Evolutionary conservation across 106 monocot species (phyloP).

Genomic region (Narthecium ossifragum): DNA sequence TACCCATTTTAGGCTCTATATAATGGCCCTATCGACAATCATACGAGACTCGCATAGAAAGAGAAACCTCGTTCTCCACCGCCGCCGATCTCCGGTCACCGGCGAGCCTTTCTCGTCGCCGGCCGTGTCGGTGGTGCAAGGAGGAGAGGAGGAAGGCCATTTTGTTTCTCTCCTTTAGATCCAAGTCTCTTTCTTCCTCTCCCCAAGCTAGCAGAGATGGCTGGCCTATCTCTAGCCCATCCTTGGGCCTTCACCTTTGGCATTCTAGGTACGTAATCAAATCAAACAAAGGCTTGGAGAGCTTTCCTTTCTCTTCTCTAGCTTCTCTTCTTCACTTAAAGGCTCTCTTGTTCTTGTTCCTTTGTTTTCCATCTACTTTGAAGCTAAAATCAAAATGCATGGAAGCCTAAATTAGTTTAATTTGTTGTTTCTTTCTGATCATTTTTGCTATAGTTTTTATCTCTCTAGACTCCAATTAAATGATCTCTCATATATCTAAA

Average conservation of each 20-base stretch:
- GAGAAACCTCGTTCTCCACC: too few relatives aligned
- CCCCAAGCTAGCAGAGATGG: background rate
- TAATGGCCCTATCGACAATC: too few relatives aligned
- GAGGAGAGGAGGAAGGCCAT: background rate
- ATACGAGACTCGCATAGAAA: too few relatives aligned
- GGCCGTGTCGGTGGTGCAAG: background rate
- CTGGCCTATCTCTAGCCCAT: conserved; percentile 7
- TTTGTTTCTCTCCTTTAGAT: background rate
- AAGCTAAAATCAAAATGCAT: too few relatives aligned
- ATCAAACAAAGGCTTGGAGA: background rate
- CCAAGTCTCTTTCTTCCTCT: background rate
- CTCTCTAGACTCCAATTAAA: too few relatives aligned
- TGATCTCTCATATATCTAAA: too few relatives aligned
- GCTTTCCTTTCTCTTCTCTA: background rate
- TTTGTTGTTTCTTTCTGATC: too few relatives aligned
- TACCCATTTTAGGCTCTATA: too few relatives aligned
- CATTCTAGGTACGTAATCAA: conserved; percentile 6
- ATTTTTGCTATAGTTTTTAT: too few relatives aligned
- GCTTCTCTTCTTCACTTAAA: background rate
- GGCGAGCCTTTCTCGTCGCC: background rate
- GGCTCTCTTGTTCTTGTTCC: background rate
- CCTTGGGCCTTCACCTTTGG: conserved; percentile 6
- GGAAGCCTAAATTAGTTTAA: too few relatives aligned
- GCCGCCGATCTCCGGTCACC: too few relatives aligned
- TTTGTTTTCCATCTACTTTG: background rate